phyloP scores from a whole-genome alignment of 768 basidiomycete genomes.

The Boletales sp. region DNA sequence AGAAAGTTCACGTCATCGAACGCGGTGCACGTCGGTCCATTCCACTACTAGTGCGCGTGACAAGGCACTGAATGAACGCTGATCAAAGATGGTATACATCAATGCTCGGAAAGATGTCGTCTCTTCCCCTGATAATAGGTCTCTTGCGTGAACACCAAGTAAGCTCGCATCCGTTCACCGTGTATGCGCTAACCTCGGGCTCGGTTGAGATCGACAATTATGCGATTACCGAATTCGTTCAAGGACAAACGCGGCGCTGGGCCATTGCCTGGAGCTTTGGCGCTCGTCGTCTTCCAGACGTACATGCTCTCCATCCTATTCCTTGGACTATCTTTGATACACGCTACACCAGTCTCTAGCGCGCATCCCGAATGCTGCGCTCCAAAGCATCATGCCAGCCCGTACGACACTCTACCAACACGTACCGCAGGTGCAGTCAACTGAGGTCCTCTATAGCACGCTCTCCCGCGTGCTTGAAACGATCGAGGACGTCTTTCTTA shows the following conservation, averaged over 20 bases:
- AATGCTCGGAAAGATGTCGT: slow-evolving; percentile 84
- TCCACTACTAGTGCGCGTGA: neutral
- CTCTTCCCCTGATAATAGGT: slow-evolving; percentile 58
- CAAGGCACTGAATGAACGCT: neutral
- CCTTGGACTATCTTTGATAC: slow-evolving; percentile 23
- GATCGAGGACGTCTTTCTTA: slow-evolving; percentile 29
- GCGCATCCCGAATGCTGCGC: slow-evolving; percentile 36
- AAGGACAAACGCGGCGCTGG: slow-evolving; percentile 91
- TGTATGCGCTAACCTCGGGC: neutral
- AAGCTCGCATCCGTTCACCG: slow-evolving; percentile 7
- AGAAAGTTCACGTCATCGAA: slow-evolving; percentile 57
- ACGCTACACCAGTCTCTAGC: slow-evolving; percentile 33
- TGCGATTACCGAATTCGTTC: slow-evolving; percentile 76
- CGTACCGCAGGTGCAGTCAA: slow-evolving; percentile 14
- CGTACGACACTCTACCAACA: slow-evolving; percentile 54
- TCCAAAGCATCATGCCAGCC: slow-evolving; percentile 53
- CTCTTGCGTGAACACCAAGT: slow-evolving; percentile 48
- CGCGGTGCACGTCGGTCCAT: slow-evolving; percentile 51
- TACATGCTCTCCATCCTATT: slow-evolving; percentile 35
- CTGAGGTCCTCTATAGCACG: slow-evolving; percentile 6
- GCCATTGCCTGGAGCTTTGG: slow-evolving; percentile 83
- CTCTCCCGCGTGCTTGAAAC: slow-evolving; percentile 32
- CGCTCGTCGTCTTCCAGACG: slow-evolving; percentile 68
- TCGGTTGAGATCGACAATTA: slow-evolving; percentile 75
- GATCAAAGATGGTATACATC: slow-evolving; percentile 79